Evolutionary conservation across 2,329 filamentous ascomycete genomes (phyloP), one percentile per base, ranked within the genome.

Genomic region (Neonectria hederae): DNA sequence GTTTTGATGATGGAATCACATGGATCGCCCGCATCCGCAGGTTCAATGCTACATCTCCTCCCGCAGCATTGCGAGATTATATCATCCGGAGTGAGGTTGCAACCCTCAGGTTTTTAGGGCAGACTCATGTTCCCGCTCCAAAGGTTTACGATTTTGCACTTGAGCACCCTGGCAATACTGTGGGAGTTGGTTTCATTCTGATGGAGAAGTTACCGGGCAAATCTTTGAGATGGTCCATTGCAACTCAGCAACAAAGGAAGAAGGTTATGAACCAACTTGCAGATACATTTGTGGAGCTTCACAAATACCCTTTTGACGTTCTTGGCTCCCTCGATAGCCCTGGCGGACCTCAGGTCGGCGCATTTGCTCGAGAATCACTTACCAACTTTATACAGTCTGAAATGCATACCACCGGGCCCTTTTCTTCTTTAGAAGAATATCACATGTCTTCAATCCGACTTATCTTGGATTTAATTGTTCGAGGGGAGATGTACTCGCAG

Each of bases 21-120:
- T 83, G 81, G 82, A 73, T 83, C 2, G 79, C 79, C 19, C 77
- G 81, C 13, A 77, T 83, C 52, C 79, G 78, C 54, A 76, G 78
- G 62, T 75, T 69, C 60, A 81, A 82, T 59, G 76, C 76, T 19
- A 26, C 24, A 7, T 26, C 24, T 26, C 24, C 24, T 26, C 24
- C 24, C 4, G 7, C 24, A 26, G 24, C 58, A 42, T 19, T 79
- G 38, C 71, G 74, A 64, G 73, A 80, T 62, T 76, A 77, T 53
- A 76, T 82, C 45, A 61, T 82, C 43, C 69, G 69, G 58, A 81
- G 80, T 63, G 81, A 83, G 59, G 76, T 79, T 40, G 75, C 80
- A 40, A 82, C 81, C 0, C 74, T 83, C n/a, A 74, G 74, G 57
- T 82, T 82, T 65, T 72, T 83, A 0, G 71, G 74, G 30, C 43